A percentile compares a stretch with the other conserved stretches of the same genome.
These are phyloP conservation scores for Neurospora sp. DNA, from an alignment of 495 filamentous ascomycete genomes.

Conservation along the genomic window DNA sequence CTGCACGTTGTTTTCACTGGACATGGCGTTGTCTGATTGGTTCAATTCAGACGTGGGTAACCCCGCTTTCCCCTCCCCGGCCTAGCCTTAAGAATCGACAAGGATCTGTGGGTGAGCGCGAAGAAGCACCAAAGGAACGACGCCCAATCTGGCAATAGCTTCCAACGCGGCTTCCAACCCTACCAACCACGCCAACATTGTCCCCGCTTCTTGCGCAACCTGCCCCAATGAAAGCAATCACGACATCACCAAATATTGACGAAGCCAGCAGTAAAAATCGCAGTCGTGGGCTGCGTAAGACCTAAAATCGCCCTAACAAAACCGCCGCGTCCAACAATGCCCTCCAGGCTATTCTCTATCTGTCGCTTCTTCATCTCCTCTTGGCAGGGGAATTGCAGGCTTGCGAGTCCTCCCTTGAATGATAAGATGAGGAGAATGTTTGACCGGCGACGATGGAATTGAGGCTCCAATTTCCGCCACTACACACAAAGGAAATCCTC, in stretches of 20 bases:
- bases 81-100: background rate
- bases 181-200: background rate
- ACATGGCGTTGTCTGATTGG: background rate
- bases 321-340: background rate
- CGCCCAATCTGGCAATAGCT: background rate
- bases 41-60: background rate
- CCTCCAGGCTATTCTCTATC: background rate
- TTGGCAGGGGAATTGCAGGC: background rate
- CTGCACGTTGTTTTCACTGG: background rate
- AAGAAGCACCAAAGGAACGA: background rate
- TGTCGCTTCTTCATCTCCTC: background rate
- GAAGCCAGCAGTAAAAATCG: background rate
- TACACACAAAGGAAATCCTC: background rate
- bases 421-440: background rate
- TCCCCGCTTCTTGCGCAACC: background rate
- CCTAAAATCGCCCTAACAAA: background rate
- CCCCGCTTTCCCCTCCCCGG: background rate
- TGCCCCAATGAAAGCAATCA: background rate
- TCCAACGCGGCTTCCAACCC: background rate
- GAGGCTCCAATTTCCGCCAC: background rate
- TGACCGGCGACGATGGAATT: background rate
- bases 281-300: background rate
- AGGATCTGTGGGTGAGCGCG: background rate
- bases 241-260: background rate
- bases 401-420: background rate